phyloP scores from a whole-genome alignment of 2,329 filamentous ascomycete genomes.

The Chrysoporthe puriensis region DNA sequence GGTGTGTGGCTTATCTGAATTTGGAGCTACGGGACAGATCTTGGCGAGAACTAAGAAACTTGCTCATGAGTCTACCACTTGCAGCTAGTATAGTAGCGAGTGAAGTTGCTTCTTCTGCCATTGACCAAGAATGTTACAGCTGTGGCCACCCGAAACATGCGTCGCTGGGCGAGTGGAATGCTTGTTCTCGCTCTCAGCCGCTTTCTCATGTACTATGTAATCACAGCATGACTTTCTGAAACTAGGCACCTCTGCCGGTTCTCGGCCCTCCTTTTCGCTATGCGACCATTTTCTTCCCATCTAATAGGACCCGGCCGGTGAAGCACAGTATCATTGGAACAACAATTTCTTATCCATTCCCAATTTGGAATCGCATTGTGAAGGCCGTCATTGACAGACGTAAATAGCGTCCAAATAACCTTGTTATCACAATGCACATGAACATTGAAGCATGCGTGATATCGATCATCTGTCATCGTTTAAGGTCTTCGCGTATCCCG shows the following conservation, averaged over 20 bases:
- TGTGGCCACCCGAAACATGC: constrained; percentile 24
- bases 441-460: constrained; percentile 1
- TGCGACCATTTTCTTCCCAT: neutral
- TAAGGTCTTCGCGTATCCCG: neutral
- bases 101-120: neutral
- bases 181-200: constrained; percentile 2
- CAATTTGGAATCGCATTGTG: neutral
- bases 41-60: neutral
- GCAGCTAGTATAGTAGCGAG: neutral
- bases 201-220: neutral
- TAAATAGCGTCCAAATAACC: neutral
- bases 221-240: constrained; percentile 4
- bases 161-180: neutral
- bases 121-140: constrained; percentile 8
- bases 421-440: constrained; percentile 10
- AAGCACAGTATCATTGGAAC: neutral
- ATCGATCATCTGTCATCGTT: neutral
- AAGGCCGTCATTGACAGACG: neutral
- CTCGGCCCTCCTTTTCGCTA: neutral
- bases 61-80: neutral
- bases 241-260: constrained; percentile 3
- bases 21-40: neutral
- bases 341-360: neutral
- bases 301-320: neutral
- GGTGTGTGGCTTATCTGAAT: neutral